Conservation (phyloP, 805 yeast species). For the Lipomyces chichibuensis region DNA sequence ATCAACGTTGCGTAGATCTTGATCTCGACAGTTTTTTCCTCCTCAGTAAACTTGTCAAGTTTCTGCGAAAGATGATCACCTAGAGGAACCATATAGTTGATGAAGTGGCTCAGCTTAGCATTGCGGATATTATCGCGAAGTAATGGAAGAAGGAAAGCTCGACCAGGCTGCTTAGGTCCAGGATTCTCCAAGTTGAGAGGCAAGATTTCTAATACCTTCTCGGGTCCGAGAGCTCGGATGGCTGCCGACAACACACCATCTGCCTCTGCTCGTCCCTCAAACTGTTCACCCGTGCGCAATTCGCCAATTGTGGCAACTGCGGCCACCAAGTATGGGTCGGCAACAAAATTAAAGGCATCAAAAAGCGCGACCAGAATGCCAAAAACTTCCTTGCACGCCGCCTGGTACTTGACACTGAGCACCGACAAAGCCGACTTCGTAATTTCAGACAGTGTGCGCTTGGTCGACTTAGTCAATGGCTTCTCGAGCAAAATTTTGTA, state of each 20-base stretch:
- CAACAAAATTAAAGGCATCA: slow-evolving; percentile 58
- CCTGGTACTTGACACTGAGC: slow-evolving; percentile 59
- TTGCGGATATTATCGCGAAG: slow-evolving; percentile 81
- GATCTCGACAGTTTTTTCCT: slow-evolving; percentile 62
- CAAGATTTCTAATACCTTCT: slow-evolving; percentile 66
- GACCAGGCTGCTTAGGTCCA: slow-evolving; percentile 60
- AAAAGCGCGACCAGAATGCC: slow-evolving; percentile 67
- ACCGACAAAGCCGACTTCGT: slow-evolving; percentile 34
- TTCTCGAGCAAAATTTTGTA: slow-evolving; percentile 57
- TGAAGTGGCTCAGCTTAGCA: slow-evolving; percentile 68
- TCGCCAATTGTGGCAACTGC: slow-evolving; percentile 76
- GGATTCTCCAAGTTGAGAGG: slow-evolving; percentile 78
- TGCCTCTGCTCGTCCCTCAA: slow-evolving; percentile 70
- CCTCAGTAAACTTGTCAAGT: slow-evolving; percentile 36
- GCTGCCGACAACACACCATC: slow-evolving; percentile 82
- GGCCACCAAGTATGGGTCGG: slow-evolving; percentile 70
- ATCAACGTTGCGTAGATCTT: slow-evolving; percentile 83
- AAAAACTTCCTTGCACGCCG: slow-evolving; percentile 73
- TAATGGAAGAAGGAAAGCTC: slow-evolving; percentile 94
- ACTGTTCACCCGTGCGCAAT: slow-evolving; percentile 81
- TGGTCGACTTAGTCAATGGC: slow-evolving; percentile 28
- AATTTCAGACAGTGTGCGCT: slow-evolving; percentile 52
- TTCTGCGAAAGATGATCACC: slow-evolving; percentile 41
- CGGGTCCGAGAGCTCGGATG: slow-evolving; percentile 83
- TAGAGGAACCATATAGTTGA: slow-evolving; percentile 66